Percentiles rank a stretch among this genome's conserved stretches.
These are phyloP conservation scores for Fusarium euwallaceae DNA, from an alignment of 2,329 filamentous ascomycete genomes.

Conservation along the genomic window DNA sequence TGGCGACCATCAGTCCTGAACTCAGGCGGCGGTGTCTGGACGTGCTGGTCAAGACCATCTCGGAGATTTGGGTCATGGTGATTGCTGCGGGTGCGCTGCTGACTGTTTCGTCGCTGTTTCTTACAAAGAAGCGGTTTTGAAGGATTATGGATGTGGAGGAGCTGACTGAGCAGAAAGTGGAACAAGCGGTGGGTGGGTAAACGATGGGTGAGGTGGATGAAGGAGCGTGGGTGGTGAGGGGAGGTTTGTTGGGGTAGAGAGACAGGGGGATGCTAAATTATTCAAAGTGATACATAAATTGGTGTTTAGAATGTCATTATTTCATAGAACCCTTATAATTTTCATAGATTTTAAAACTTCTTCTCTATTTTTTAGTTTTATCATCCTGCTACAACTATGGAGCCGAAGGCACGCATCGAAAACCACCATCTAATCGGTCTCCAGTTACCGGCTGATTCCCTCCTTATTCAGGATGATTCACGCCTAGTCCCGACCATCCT, in stretches of 20 bases:
- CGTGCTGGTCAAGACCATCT: constrained; percentile 27
- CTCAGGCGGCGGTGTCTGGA: constrained; percentile 15
- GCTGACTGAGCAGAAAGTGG: background rate
- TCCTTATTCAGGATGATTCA: background rate
- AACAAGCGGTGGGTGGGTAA: background rate
- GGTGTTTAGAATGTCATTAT: background rate
- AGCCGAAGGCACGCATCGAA: background rate
- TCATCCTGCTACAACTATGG: background rate
- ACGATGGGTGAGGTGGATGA: background rate
- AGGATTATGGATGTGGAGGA: background rate
- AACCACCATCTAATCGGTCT: background rate
- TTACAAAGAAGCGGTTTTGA: constrained; percentile 25
- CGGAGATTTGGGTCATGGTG: constrained; percentile 34
- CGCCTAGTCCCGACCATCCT: background rate
- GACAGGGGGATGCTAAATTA: background rate
- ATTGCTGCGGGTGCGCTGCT: constrained; percentile 26
- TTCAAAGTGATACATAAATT: background rate
- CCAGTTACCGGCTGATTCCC: background rate
- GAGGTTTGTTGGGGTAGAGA: background rate
- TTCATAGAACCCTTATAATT: background rate
- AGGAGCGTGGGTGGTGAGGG: background rate
- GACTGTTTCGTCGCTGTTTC: constrained; percentile 22
- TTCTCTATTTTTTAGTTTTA: background rate
- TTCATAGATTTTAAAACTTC: background rate
- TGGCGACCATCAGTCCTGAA: constrained; percentile 15